Evolutionary conservation across 208 protist species (phyloP).

Genomic region (Plasmodiophora brassicae): DNA sequence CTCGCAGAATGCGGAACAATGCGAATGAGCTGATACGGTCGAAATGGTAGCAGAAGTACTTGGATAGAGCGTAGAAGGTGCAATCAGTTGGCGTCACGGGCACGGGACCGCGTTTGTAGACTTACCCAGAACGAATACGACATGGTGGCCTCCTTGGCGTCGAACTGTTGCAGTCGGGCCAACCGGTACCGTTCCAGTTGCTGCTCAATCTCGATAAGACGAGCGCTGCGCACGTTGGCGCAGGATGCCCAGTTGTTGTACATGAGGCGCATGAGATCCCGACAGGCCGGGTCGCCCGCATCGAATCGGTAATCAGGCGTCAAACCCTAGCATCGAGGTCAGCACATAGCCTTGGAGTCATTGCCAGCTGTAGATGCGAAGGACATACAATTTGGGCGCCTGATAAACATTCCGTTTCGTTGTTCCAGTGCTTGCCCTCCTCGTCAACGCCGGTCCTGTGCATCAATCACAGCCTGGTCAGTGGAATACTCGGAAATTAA

Average conservation of each 20-base stretch:
- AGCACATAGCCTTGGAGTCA: background rate
- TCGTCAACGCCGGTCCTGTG: background rate
- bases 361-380: too few relatives aligned
- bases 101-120: background rate
- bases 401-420: background rate
- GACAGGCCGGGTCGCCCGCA: background rate
- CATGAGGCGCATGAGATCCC: background rate
- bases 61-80: background rate
- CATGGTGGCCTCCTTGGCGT: background rate
- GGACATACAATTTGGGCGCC: background rate
- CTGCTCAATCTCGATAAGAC: background rate
- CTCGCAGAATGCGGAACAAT: background rate
- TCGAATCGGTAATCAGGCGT: constrained; percentile 15
- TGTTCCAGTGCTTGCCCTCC: constrained; percentile 18
- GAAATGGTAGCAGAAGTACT: background rate
- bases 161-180: background rate
- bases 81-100: background rate
- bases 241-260: background rate
- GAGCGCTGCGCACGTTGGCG: background rate
- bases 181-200: background rate
- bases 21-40: background rate
- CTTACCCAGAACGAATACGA: constrained; percentile 12
- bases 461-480: too few relatives aligned
- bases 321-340: background rate
- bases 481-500: too few relatives aligned